Evolutionary conservation across 2,329 filamentous ascomycete genomes (phyloP).

Genomic region (Trichophyton benhamiae): DNA sequence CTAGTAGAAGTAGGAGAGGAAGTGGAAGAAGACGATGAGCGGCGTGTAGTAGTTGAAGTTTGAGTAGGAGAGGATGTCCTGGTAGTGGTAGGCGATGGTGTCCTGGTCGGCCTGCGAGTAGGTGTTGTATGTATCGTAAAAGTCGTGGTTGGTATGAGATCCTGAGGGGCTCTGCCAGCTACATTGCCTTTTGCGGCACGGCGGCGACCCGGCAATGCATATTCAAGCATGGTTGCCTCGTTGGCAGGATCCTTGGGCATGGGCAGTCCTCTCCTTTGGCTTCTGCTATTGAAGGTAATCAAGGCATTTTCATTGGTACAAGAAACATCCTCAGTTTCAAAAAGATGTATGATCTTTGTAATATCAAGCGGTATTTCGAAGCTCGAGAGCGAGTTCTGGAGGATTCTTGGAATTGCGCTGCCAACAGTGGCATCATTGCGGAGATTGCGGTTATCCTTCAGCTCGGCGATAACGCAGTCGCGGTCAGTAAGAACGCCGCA

Average conservation of each 20-base stretch:
- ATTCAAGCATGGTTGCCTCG: neutral
- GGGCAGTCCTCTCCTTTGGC: conserved; percentile 16
- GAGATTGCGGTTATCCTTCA: conserved; percentile 28
- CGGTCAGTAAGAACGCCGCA: conserved; percentile 42
- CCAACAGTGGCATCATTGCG: conserved; percentile 65
- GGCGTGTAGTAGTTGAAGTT: conserved; percentile 9
- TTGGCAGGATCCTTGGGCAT: neutral
- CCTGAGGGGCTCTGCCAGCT: neutral
- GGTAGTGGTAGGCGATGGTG: neutral
- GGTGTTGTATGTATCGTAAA: neutral
- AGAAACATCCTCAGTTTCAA: conserved; percentile 62
- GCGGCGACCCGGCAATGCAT: neutral
- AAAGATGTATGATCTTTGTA: conserved; percentile 57
- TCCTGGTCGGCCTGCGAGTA: neutral
- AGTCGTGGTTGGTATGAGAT: neutral
- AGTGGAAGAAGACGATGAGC: neutral
- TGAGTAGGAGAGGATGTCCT: neutral
- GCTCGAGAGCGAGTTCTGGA: conserved; percentile 51
- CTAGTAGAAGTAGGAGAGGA: neutral
- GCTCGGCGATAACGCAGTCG: conserved; percentile 42
- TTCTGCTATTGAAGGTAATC: conserved; percentile 61
- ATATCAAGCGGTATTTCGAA: conserved; percentile 66
- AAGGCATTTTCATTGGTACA: conserved; percentile 79
- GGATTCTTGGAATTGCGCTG: conserved; percentile 60
- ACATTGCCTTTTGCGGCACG: neutral